Base-by-base conservation (phyloP, 1,284 basidiomycete genomes). In the Fistulinella cinereoalba region DNA sequence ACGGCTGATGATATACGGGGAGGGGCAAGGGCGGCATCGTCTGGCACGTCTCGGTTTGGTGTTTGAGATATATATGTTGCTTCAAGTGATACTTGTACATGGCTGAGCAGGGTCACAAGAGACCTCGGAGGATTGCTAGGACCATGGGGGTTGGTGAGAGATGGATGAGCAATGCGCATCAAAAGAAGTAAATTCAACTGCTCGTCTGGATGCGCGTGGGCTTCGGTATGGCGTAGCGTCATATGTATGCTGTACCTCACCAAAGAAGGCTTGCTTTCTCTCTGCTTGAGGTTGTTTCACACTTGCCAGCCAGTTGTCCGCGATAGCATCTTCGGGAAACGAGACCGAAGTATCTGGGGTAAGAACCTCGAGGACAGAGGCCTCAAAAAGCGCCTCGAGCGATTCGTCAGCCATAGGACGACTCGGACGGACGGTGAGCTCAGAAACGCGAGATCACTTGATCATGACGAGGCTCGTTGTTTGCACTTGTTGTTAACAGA, bases 11-110 rank as follows among this genome's bases (percentile, higher is more conserved):
- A 68, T 2, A 71, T 69, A 6, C 77, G 73, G 27, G 80, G 77
- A 39, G 78, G 77, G 11, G 72, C 69, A n/a, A 73, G 64, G 10
- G 74, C 55, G n/a, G 70, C 64, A 21, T 69, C 65, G 9, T 69
- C 64, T 4, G 66, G 56, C 21, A 45, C 41, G 32, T 55, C 45
- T 27, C 55, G 53, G 37, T 40, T 49, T 41, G 52, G 72, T 23
- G 69, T 67, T 47, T 73, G 74, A 2, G 89, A 83, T 29, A 93
- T 88, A 62, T 92, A 93, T 1, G 81, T 81, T 0, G 88, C 86
- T 37, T 92, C 88, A 34, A 91, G 76, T 1, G 89, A 81, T 19
- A 92, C 71, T 67, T 93, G 85, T 4, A 88, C 66, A 58, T 86
- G 84, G 1, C 80, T 70, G 22, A 92, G 71, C 58, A 89, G 83